Evolutionary conservation across 257 asterid species (phyloP).

Genomic region (Nicotiana otophora): DNA sequence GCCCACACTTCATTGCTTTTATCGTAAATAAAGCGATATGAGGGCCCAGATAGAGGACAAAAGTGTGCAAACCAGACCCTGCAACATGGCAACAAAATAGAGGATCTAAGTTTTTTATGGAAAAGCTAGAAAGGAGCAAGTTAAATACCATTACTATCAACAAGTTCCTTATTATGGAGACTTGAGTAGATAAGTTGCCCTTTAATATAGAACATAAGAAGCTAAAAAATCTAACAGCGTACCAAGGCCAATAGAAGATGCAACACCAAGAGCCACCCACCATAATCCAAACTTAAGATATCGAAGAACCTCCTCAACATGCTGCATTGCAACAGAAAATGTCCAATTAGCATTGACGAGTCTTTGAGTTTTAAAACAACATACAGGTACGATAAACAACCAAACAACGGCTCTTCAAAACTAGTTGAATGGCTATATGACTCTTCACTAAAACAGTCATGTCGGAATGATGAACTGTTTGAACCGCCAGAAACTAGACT

Average conservation of each 20-base stretch:
- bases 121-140: neutral
- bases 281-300: constrained; percentile 75
- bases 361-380: neutral
- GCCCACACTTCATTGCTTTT: constrained; percentile 83
- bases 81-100: constrained; percentile 6
- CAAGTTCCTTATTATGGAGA: constrained; percentile 1
- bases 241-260: constrained; percentile 98
- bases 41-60: constrained; percentile 91
- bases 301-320: constrained; percentile 57
- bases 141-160: neutral
- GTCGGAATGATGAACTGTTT: too few species aligned
- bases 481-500: too few species aligned
- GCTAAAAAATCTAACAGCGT: constrained; percentile 2
- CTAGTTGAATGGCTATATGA: neutral
- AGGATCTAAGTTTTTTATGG: neutral
- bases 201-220: neutral
- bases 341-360: neutral
- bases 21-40: constrained; percentile 85
- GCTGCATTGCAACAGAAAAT: constrained; percentile 38
- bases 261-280: constrained; percentile 98
- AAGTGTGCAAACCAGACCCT: constrained; percentile 97
- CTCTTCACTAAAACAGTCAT: neutral
- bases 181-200: neutral
- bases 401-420: neutral
- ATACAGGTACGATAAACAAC: neutral